Evolutionary conservation across 2,329 filamentous ascomycete species (phyloP).

Genomic region (Fusarium pseudocircinatum): DNA sequence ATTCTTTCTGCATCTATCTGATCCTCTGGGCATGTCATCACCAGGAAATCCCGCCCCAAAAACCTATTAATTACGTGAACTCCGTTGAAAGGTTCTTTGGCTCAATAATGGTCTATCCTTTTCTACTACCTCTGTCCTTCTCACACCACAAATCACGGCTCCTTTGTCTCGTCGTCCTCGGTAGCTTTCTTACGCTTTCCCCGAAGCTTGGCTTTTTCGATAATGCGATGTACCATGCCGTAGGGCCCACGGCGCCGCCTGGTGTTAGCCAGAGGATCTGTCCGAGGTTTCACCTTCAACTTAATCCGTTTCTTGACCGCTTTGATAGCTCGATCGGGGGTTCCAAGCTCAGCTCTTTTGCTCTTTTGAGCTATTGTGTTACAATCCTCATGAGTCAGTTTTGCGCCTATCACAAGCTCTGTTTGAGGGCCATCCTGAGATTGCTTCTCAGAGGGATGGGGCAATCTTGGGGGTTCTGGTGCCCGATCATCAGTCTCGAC

Average conservation of each 20-base stretch:
- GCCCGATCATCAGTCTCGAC: neutral
- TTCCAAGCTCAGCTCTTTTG: neutral
- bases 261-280: neutral
- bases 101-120: neutral
- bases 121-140: neutral
- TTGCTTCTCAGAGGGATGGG: neutral
- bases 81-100: neutral
- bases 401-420: neutral
- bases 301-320: neutral
- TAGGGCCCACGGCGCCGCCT: neutral
- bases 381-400: neutral
- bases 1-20: constrained; percentile 13
- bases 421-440: neutral
- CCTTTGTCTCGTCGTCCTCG: neutral
- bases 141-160: neutral
- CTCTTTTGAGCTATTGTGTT: neutral
- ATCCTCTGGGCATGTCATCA: constrained; percentile 19
- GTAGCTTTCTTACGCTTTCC: neutral
- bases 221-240: constrained; percentile 4
- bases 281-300: neutral
- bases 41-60: constrained; percentile 8
- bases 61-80: constrained; percentile 9
- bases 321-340: neutral
- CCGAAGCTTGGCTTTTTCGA: neutral
- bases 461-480: neutral